phyloP scores from a whole-genome alignment of 768 basidiomycete species.

The Lactarius evosmus region DNA sequence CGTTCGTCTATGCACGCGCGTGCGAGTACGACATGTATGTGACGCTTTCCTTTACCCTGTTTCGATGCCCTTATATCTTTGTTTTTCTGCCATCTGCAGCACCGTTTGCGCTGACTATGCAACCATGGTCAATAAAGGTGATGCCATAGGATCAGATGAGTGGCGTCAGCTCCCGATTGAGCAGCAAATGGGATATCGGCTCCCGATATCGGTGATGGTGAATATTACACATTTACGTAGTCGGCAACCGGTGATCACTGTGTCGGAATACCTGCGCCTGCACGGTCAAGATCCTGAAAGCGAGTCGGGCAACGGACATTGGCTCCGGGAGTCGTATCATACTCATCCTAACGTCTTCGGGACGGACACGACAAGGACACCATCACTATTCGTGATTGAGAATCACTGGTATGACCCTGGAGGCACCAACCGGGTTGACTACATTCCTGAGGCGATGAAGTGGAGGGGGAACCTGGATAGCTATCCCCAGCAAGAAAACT shows the following conservation, averaged over 20 bases:
- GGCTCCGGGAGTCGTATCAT: too few relatives aligned
- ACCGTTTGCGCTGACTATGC: slow-evolving; percentile 40
- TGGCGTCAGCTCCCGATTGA: slow-evolving; percentile 41
- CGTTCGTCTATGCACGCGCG: too few relatives aligned
- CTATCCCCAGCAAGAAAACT: slow-evolving; percentile 22
- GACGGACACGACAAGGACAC: slow-evolving; percentile 20
- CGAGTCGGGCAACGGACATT: too few relatives aligned
- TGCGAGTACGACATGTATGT: too few relatives aligned
- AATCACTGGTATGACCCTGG: slow-evolving; percentile 42
- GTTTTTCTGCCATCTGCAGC: slow-evolving; percentile 24
- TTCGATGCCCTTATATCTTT: neutral
- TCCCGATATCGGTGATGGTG: slow-evolving; percentile 41
- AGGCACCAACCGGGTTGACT: slow-evolving; percentile 41
- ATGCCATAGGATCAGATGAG: slow-evolving; percentile 42
- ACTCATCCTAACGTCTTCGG: too few relatives aligned
- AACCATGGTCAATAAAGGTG: slow-evolving; percentile 44
- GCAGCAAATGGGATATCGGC: slow-evolving; percentile 37
- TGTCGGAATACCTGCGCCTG: too few relatives aligned
- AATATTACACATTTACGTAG: slow-evolving; percentile 42
- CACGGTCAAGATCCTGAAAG: too few relatives aligned
- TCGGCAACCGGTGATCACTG: slow-evolving; percentile 39
- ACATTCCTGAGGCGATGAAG: too few relatives aligned
- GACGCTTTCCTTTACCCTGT: too few relatives aligned
- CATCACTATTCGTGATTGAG: slow-evolving; percentile 37
- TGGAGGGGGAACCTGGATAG: slow-evolving; percentile 35